Evolutionary conservation across 2,329 filamentous ascomycete species (phyloP), one percentile per base, ranked within the genome.

Genomic region (Cyclaneusma minus): DNA sequence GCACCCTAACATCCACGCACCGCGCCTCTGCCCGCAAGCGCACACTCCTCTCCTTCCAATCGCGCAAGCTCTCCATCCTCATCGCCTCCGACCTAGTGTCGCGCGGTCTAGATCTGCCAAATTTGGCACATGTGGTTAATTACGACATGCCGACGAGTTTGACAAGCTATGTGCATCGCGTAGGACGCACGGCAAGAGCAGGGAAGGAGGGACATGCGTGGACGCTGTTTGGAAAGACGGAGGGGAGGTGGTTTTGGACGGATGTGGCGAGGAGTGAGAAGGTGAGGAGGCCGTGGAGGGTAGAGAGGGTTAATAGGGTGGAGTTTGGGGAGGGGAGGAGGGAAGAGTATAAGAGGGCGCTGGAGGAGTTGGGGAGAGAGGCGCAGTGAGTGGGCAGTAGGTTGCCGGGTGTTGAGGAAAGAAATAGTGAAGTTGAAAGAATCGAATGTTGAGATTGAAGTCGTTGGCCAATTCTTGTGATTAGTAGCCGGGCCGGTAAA

Each of bases 71-170:
- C 14, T 72, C 73, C 5, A 70, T 92, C 24, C 68, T 95, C 22
- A 75, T 95, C 23, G 84, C 85, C 1, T 92, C 89, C 0, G 87
- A 95, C 47, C 76, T 91, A n/a, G 82, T 89, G 1, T 82, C 84
- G 3, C 79, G 87, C 35, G 89, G 87, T 42, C 71, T 95, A 14
- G 87, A 95, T 49, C 62, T 93, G 8, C 68, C 71, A 1, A 64
- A 68, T 24, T 65, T 95, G 24, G 72, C 74, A 18, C 80, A 92
- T 44, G 83, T 95, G 24, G 60, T 95, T 51, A 94, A 93, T 55
- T 95, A 95, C 57, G 87, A 94, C 48, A 64, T 94, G 27, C 87
- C 87, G 0, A 65, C 71, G 4, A 85, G 76, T 42, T 58, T 84
- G 17, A 78, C 77, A 5, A 77, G 73, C 13, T 95, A 95, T 42